A percentile compares a stretch with the other conserved stretches of the same genome.
Evolutionary conservation across 2,329 filamentous ascomycete species (phyloP).

Genomic region (Pseudogymnoascus verrucosus): DNA sequence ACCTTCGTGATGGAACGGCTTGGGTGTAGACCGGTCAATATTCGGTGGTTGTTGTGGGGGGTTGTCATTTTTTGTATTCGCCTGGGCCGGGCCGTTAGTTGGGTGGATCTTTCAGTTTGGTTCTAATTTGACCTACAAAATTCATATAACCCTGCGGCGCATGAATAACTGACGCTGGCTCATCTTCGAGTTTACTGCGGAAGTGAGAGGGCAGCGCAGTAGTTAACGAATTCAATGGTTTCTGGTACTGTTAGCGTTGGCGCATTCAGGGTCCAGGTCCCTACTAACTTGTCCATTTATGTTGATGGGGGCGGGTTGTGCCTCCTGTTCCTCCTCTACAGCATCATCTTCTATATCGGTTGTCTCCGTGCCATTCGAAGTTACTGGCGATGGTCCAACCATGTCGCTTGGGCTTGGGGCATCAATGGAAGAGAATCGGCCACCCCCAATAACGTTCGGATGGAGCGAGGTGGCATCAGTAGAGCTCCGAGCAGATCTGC

Average conservation of each 20-base stretch:
- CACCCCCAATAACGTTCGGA: conserved; percentile 37
- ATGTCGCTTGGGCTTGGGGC: conserved; percentile 56
- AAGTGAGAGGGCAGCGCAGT: conserved; percentile 51
- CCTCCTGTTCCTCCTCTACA: conserved; percentile 47
- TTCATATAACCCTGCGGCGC: conserved; percentile 73
- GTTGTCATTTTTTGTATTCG: conserved; percentile 16
- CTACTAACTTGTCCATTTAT: conserved; percentile 12
- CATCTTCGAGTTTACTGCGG: conserved; percentile 58
- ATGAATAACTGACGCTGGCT: conserved; percentile 85
- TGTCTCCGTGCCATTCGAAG: conserved; percentile 73
- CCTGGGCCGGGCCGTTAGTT: conserved; percentile 11
- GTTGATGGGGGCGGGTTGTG: conserved; percentile 31
- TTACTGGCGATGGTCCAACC: conserved; percentile 75
- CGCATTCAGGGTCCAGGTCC: background rate
- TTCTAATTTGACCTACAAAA: conserved; percentile 51
- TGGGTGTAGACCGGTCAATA: conserved; percentile 9
- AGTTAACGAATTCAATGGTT: conserved; percentile 27
- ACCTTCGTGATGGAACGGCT: conserved; percentile 4
- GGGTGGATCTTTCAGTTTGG: background rate
- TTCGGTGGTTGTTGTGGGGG: conserved; percentile 13
- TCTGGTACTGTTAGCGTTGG: background rate
- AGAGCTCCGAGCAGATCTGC: conserved; percentile 34
- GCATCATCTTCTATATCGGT: conserved; percentile 79
- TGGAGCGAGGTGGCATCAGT: conserved; percentile 43
- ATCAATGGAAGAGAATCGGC: conserved; percentile 22